Base-by-base conservation (phyloP, 2,329 filamentous ascomycete species). In the Nemania sp. region DNA sequence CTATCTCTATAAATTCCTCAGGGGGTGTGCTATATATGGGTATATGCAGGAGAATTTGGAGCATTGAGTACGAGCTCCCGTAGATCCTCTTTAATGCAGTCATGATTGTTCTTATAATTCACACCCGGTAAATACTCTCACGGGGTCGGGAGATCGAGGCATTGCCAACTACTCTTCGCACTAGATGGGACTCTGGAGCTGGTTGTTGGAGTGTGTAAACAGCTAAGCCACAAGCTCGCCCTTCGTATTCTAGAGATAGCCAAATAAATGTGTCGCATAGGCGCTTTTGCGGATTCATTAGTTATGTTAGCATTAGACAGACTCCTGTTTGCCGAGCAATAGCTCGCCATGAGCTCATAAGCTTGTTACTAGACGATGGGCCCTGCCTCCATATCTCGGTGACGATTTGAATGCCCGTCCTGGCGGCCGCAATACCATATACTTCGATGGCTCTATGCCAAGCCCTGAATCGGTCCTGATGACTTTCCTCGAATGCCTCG, bases 401-500 rank as follows among this genome's bases (percentile, higher is more conserved):
- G 15, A 52, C 49, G 15, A 52, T 15, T 24, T 52, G 24, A 52
- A 52, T 52, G 13, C 49, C 49, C 2, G 49, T 52, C 18, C 49
- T 52, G 2, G 24, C 49, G 1, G 49, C 49, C 49, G 49, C 49
- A 8, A 52, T 27, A 7, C 49, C 49, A 29, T 52, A 52, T 15
- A 29, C 49, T 24, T 52, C 49, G 29, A 52, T 27, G 4, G 49
- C 26, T 3, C 18, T 52, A 27, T 52, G 49, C 49, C 49, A 52
- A 29, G 49, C 24, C 10, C 58, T 45, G 22, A 60, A 60, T 29
- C 56, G 38, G 18, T 60, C 38, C 56, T 60, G 56, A 49, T 60
- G 56, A 22, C 38, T 20, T 11, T 41, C 22, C 15, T 85, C 79
- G 68, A 77, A 76, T 11, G 81, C 90, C 80, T 67, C 64, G 26